These are phyloP conservation scores for Paraphoma chrysanthemicola DNA, from an alignment of 2,329 filamentous ascomycete genomes.

Conservation along the genomic window DNA sequence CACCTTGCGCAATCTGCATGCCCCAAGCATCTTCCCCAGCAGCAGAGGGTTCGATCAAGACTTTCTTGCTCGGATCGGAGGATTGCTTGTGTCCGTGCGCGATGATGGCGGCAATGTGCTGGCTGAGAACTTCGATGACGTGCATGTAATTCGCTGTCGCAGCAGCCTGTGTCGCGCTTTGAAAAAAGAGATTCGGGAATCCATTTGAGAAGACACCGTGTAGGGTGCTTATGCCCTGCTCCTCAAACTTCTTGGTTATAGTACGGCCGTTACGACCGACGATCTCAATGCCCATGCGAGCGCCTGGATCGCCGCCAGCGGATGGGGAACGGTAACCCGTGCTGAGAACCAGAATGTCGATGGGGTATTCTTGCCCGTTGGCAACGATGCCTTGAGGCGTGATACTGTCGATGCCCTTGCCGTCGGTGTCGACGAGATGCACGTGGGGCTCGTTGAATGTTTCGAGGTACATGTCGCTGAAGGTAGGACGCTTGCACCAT, in stretches of 20 bases:
- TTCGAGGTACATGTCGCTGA: conserved; percentile 64
- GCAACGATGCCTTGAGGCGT: conserved; percentile 56
- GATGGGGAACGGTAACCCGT: conserved; percentile 47
- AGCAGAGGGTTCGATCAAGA: conserved; percentile 8
- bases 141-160: conserved; percentile 10
- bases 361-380: conserved; percentile 54
- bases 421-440: conserved; percentile 64
- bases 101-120: conserved; percentile 13
- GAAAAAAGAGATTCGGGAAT: conserved; percentile 28
- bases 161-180: conserved; percentile 4
- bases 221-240: conserved; percentile 51
- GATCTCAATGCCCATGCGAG: conserved; percentile 38
- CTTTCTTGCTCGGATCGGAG: not conserved
- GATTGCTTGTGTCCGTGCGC: not conserved
- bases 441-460: conserved; percentile 66
- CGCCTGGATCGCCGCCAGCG: conserved; percentile 7
- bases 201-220: conserved; percentile 45
- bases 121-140: conserved; percentile 7
- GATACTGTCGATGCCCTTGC: conserved; percentile 57
- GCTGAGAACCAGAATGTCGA: conserved; percentile 55
- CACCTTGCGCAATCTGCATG: conserved; percentile 11
- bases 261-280: conserved; percentile 51
- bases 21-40: conserved; percentile 13
- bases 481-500: conserved; percentile 69
- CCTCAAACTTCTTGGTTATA: conserved; percentile 54